Evolutionary conservation across 768 basidiomycete species (phyloP).

Genomic region (Podaxis sp.): DNA sequence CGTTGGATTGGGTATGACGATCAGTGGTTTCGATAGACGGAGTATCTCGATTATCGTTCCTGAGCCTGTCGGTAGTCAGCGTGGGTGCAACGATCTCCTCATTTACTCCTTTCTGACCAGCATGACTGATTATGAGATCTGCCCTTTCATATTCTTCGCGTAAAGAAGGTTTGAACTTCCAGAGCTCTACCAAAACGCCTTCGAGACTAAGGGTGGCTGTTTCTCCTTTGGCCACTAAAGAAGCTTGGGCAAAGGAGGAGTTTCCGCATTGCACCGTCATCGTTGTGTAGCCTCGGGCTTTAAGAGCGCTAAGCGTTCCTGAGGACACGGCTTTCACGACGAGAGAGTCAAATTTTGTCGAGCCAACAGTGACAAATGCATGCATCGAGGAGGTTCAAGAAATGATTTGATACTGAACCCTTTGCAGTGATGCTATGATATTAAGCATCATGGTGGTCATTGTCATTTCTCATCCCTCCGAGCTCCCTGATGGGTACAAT

Average conservation of each 20-base stretch:
- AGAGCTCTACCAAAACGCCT: conserved; percentile 60
- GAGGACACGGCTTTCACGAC: conserved; percentile 58
- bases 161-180: conserved; percentile 76
- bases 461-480: neutral
- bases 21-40: conserved; percentile 69
- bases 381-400: conserved; percentile 32
- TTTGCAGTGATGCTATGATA: neutral
- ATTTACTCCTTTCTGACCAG: conserved; percentile 54
- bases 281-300: conserved; percentile 51
- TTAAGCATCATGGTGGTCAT: neutral
- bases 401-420: neutral
- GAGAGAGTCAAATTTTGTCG: conserved; percentile 81
- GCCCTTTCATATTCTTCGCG: conserved; percentile 61
- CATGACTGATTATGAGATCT: conserved; percentile 89
- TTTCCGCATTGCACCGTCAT: conserved; percentile 81
- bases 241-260: conserved; percentile 46
- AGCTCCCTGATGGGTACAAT: neutral
- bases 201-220: conserved; percentile 27
- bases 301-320: conserved; percentile 56
- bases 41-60: conserved; percentile 93
- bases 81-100: neutral
- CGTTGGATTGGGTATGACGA: conserved; percentile 87
- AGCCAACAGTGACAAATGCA: conserved; percentile 85
- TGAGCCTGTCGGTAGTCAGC: conserved; percentile 56
- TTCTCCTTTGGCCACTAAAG: conserved; percentile 29